Percentiles rank a stretch among this genome's conserved stretches.
phyloP scores from a whole-genome alignment of 1,139 yeast species.

The Kazachstania sp. region DNA sequence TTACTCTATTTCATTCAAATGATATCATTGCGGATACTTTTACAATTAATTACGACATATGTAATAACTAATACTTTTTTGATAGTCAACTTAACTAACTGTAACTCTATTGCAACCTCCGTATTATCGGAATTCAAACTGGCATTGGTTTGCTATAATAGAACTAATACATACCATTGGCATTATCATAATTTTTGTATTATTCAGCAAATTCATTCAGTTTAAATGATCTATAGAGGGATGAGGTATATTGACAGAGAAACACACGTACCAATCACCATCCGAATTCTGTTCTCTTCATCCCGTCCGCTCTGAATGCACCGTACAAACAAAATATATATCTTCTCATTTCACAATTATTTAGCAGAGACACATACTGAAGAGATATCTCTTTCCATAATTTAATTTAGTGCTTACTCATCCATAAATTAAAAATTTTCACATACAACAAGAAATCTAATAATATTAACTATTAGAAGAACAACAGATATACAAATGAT shows the following conservation, averaged over 20 bases:
- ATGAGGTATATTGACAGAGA: too few species aligned
- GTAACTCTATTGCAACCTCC: neutral
- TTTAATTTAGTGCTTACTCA: constrained; percentile 6
- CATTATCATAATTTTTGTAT: neutral
- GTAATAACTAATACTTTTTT: neutral
- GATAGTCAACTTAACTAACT: neutral
- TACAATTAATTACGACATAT: neutral
- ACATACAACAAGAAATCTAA: neutral
- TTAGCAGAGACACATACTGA: too few species aligned
- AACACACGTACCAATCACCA: too few species aligned
- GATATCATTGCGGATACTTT: neutral
- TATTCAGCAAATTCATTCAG: neutral
- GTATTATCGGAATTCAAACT: neutral
- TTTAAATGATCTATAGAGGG: too few species aligned
- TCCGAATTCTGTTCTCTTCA: too few species aligned
- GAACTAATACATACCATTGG: too few species aligned
- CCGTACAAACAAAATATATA: neutral
- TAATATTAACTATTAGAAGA: too few species aligned
- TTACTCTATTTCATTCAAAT: neutral
- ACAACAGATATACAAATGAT: too few species aligned
- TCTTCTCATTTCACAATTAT: neutral
- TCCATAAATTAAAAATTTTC: neutral
- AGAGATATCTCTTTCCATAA: too few species aligned
- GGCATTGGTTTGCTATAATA: too few species aligned
- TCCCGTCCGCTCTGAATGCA: too few species aligned